Base-by-base conservation (phyloP, 345 rosid genomes). In the Laguncularia racemosa region DNA sequence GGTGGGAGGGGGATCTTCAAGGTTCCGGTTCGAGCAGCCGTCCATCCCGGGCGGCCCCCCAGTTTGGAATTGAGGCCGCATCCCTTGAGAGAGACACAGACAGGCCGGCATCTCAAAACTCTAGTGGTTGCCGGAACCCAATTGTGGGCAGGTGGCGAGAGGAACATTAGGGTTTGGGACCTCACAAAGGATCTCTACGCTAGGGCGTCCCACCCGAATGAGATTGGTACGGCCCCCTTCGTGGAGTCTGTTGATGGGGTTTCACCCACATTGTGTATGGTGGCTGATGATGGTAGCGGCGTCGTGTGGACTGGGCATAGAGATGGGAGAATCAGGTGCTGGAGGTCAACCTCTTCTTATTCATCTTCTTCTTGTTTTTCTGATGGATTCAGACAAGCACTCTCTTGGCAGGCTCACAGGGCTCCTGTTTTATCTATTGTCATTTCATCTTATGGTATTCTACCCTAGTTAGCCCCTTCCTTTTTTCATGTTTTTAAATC, bases 401-500 rank as follows among this genome's bases (percentile, higher is more conserved):
- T 85, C 28, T 82, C 88, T 2, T 89, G 99, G 97, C 90, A 78
- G 63, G 95, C 92, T 60, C 99, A 93, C 72, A 89, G 89, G 21
- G 90, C 90, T 20, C 90, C 95, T 0, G 89, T 85, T 40, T 78
- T 85, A 59, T 85, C 97, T 26, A 72, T 89, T 48, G 72, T 73
- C 49, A 67, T 84, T 65, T 80, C 97, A 20, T 75, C 82, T 73
- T 79, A 75, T 43, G 99, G 98, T 63, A 21, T 20, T 16, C 38
- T 38, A 19, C 19, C 19, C 13, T 52, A 13, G 17, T 23, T 18
- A 13, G 1, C 16, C 55, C 38, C 1, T 50, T 10, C 17, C 53
- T 16, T n/a, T 18, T 21, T 50, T 21, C n/a, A n/a, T 50, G 17
- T 33, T 16, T 54, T 3, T n/a, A n/a, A n/a, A n/a, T n/a, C n/a